Evolutionary conservation across 1,284 basidiomycete genomes (phyloP), one percentile per base, ranked within the genome.

Genomic region (Heterobasidion parviporum): DNA sequence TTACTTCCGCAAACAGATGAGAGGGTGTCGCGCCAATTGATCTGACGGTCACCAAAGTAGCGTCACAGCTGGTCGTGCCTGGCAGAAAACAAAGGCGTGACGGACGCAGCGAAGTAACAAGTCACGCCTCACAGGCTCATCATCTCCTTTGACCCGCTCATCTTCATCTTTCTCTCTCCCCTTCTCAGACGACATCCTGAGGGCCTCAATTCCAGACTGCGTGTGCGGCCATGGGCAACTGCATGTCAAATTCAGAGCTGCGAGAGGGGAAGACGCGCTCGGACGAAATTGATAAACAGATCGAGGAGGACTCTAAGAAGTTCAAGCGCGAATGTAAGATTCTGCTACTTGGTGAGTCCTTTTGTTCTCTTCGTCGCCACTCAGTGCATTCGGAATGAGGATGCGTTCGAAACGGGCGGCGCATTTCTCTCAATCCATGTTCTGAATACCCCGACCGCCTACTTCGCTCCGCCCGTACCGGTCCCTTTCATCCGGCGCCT

Each of bases 291-390:
- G 87, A 90, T 75, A 77, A 74, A 55, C 78, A 82, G 69, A 80
- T 90, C 47, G 83, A 89, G 65, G 85, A 88, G 70, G 87, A 89
- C 67, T 77, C 77, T 18, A 79, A 79, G 65, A 80, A 75, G 71
- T 90, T 92, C 64, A 89, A 88, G 71, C 87, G 89, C 67, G 94
- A 97, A 72, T 95, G 91, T 79, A 98, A 98, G 79, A 94, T 98
- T 62, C 73, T 98, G 26, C 76, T 98, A 18, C 78, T 98, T 6
- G 94, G 93, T 91, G 60, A 56, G 88, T 78, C 10, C 16, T 35
- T 6, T 8, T 8, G 12, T 26, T 57, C 18, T 57, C 53, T 34
- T 26, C 50, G 2, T 38, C 34, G 50, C 35, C 9, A 43, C 43
- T 16, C 45, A 36, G 12, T 41, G 38, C 38, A 41, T 41, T 6